Evolutionary conservation across 306 rosid genomes (phyloP), one percentile per base, ranked within the genome.

Genomic region (Geum urbanum): DNA sequence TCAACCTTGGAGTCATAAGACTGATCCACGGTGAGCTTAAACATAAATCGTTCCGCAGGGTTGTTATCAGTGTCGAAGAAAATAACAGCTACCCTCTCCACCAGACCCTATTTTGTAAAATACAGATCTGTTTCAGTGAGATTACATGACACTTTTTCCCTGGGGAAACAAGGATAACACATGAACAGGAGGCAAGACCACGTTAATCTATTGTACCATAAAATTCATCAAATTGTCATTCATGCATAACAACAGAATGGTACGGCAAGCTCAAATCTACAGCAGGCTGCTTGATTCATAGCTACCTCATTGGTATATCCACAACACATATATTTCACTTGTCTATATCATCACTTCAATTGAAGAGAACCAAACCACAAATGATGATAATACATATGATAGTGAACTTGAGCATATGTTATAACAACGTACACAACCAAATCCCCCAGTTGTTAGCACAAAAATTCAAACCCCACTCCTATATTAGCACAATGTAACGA

Each of bases 81-180:
- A 67, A 87, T 81, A 71, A 94, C 92, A 27, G 86, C 95, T 54
- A 86, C 88, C 77, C 92, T 85, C 54, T 94, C 97, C 63, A 94
- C 96, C 77, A 87, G 51, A 48, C 91, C 97, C 98, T 92, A 70
- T 44, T 58, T 22, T 37, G 46, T 27, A 72, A 78, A 70, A 32
- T 51, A 47, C 55, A 81, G 24, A 61, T 24, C 47, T 13, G 19
- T 67, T 71, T 49, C 46, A 54, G 63, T 46, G 24, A 54, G 48
- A 53, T 19, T 70, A 35, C 41, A 65, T 46, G 41, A 50, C 2
- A 70, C 10, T 10, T 52, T 53, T 46, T 18, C 6, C n/a, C n/a
- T n/a, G 1, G 72, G 27, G 37, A 14, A 66, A 8, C 39, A 71
- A 70, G 8, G 1, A 22, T 13, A 3, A 8, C 9, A 50, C 12